Conservation (phyloP, 1,284 basidiomycete genomes). For the Leccinum ambiguum region DNA sequence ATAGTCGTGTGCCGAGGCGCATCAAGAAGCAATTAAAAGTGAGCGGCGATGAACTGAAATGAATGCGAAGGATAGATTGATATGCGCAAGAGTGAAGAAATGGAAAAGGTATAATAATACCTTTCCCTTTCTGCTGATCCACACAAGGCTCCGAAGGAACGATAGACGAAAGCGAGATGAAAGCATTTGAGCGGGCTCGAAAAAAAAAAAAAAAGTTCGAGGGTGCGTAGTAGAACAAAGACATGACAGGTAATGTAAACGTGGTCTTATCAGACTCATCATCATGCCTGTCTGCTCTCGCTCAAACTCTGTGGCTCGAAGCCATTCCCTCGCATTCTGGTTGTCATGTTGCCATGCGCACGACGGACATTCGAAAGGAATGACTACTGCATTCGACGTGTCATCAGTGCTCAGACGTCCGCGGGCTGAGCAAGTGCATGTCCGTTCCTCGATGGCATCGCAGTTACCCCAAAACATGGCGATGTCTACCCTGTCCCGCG, state of each 20-base stretch:
- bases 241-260: constrained; percentile 11
- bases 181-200: constrained; percentile 8
- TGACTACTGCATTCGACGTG: constrained; percentile 6
- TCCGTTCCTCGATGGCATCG: constrained; percentile 19
- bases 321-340: constrained; percentile 42
- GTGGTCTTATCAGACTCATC: constrained; percentile 27
- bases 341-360: constrained; percentile 35
- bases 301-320: constrained; percentile 46
- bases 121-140: constrained; percentile 8
- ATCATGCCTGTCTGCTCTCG: constrained; percentile 29
- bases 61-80: constrained; percentile 8
- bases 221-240: constrained; percentile 1
- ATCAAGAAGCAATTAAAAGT: constrained; percentile 16
- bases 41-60: constrained; percentile 11
- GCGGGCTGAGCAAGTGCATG: constrained; percentile 20
- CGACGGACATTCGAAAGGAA: constrained; percentile 17
- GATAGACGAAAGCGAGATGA: constrained; percentile 12
- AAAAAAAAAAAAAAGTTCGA: constrained; percentile 3
- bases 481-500: constrained; percentile 50
- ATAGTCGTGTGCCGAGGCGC: constrained; percentile 13
- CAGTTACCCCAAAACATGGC: constrained; percentile 61
- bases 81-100: constrained; percentile 6
- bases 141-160: constrained; percentile 16
- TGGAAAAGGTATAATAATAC: constrained; percentile 11
- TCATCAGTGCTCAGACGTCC: constrained; percentile 12